Percentiles rank a stretch among this genome's conserved stretches.
Evolutionary conservation across 2,329 filamentous ascomycete species (phyloP).

Genomic region (Aspergillus oerlinghausenensis): DNA sequence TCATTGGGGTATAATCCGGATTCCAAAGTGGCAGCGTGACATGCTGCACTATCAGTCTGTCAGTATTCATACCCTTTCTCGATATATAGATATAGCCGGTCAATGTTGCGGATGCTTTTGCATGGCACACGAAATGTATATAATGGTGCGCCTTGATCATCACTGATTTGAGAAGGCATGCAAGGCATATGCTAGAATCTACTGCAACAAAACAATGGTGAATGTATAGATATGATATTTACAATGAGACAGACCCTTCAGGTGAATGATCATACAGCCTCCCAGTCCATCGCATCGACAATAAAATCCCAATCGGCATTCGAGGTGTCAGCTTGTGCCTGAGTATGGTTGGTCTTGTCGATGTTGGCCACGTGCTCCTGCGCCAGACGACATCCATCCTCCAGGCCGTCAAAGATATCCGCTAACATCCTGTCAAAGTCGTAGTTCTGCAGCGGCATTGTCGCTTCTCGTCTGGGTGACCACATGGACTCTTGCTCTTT

Average conservation of each 20-base stretch:
- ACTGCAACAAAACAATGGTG: neutral
- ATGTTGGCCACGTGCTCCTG: conserved; percentile 38
- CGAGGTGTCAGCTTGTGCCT: conserved; percentile 15
- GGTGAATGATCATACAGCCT: conserved; percentile 28
- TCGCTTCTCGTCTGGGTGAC: conserved; percentile 13
- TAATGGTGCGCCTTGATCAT: too few species aligned
- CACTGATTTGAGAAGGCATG: too few species aligned
- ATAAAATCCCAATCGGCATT: conserved; percentile 54
- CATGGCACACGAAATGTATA: too few species aligned
- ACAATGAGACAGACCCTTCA: neutral
- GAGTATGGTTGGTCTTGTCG: conserved; percentile 15
- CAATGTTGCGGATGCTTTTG: too few species aligned
- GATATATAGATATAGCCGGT: too few species aligned
- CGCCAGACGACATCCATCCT: conserved; percentile 53
- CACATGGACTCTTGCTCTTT: conserved; percentile 17
- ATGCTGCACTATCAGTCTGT: too few species aligned
- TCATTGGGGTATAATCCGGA: too few species aligned
- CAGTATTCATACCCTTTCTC: too few species aligned
- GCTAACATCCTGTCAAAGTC: conserved; percentile 58
- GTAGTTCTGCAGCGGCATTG: conserved; percentile 53
- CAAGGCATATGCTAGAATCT: too few species aligned
- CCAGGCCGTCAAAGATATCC: conserved; percentile 55
- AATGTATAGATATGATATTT: neutral
- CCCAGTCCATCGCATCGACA: conserved; percentile 59
- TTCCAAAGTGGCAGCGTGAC: too few species aligned